phyloP scores from a whole-genome alignment of 2,329 filamentous ascomycete genomes.

The Aureobasidium subglaciale region DNA sequence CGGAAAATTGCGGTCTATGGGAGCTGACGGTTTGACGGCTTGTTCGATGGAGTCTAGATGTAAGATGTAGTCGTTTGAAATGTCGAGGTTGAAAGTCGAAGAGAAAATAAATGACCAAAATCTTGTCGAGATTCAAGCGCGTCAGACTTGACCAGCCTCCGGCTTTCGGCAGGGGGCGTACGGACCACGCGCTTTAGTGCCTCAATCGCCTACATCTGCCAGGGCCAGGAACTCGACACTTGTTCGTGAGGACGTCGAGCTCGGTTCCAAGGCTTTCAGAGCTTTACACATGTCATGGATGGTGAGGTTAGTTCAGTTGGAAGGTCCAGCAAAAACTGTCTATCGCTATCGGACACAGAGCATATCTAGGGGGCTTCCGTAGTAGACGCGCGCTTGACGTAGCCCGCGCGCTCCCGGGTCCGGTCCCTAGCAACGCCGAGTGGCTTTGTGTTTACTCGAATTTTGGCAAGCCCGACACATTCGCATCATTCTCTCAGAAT shows the following conservation, averaged over 20 bases:
- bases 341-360: too few species aligned
- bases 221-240: too few species aligned
- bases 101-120: slow-evolving; percentile 14
- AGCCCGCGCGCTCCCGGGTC: neutral
- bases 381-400: neutral
- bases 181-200: neutral
- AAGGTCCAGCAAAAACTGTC: too few species aligned
- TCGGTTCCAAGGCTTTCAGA: too few species aligned
- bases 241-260: too few species aligned
- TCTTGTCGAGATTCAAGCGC: slow-evolving; percentile 11
- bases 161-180: neutral
- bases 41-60: neutral
- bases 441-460: neutral
- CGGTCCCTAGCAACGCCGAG: slow-evolving; percentile 4
- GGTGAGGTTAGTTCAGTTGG: too few species aligned
- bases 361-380: neutral
- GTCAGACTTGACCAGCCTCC: neutral
- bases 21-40: neutral
- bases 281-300: too few species aligned
- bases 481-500: too few species aligned
- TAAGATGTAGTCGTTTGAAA: too few species aligned
- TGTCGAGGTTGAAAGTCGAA: neutral
- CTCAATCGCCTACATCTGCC: too few species aligned
- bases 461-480: neutral
- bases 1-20: neutral